A percentile compares a stretch with the other conserved stretches of the same genome.
Conservation (phyloP, 2,329 filamentous ascomycete species). For the Chaetomium sp. region DNA sequence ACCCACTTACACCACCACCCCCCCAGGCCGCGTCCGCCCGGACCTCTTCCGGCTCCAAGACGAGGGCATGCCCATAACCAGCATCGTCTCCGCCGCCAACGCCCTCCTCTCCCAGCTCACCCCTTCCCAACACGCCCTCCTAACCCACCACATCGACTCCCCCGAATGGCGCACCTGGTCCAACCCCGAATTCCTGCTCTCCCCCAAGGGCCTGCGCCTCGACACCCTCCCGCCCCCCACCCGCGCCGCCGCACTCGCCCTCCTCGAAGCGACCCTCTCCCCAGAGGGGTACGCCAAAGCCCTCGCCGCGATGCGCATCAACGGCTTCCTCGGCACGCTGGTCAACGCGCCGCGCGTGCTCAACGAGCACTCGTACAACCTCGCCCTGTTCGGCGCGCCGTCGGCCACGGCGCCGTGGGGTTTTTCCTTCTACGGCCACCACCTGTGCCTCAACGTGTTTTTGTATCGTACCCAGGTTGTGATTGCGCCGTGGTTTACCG, state of each 20-base stretch:
- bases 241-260: conserved; percentile 53
- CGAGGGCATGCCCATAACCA: conserved; percentile 61
- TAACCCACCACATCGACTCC: conserved; percentile 66
- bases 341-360: conserved; percentile 63
- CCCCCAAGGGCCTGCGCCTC: conserved; percentile 68
- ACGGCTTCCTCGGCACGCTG: conserved; percentile 72
- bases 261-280: conserved; percentile 63
- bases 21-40: conserved; percentile 51
- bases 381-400: conserved; percentile 68
- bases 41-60: conserved; percentile 63
- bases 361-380: conserved; percentile 78
- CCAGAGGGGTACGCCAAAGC: conserved; percentile 73
- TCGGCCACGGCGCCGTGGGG: conserved; percentile 65
- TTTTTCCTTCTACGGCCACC: conserved; percentile 76
- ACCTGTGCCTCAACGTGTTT: conserved; percentile 73
- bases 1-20: conserved; percentile 7
- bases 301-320: conserved; percentile 69
- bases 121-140: conserved; percentile 50
- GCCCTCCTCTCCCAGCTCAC: conserved; percentile 50
- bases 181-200: conserved; percentile 73
- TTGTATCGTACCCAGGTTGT: conserved; percentile 66
- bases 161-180: conserved; percentile 71
- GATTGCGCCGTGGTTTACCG: conserved; percentile 74
- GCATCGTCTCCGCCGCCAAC: conserved; percentile 57
- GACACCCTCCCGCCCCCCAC: conserved; percentile 57